Conservation (phyloP, 495 filamentous ascomycete species). For the Evansstolkia leycettana region DNA sequence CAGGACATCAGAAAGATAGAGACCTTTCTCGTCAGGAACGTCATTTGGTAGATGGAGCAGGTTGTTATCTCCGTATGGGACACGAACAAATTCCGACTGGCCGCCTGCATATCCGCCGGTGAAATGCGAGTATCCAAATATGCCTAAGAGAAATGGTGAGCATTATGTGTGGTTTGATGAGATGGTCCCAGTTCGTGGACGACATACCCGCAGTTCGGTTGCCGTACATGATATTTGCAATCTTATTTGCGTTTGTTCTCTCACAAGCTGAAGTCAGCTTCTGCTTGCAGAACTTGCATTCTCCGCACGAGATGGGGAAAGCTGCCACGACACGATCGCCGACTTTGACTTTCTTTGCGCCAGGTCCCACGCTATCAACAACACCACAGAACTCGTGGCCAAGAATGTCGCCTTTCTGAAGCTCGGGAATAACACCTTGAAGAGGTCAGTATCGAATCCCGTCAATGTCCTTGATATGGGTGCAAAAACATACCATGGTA, state of each 20-base stretch:
- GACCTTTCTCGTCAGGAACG: constrained; percentile 77
- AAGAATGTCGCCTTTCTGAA: constrained; percentile 76
- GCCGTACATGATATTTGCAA: constrained; percentile 62
- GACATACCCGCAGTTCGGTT: constrained; percentile 54
- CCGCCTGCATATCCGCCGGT: constrained; percentile 84
- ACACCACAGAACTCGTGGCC: constrained; percentile 85
- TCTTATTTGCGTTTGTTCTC: constrained; percentile 59
- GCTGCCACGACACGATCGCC: constrained; percentile 75
- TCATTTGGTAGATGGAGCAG: constrained; percentile 66
- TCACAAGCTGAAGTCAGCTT: constrained; percentile 70
- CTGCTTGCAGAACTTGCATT: constrained; percentile 68
- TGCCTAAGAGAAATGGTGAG: constrained; percentile 14
- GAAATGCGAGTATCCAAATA: constrained; percentile 49
- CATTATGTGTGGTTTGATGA: too few relatives aligned
- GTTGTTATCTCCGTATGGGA: constrained; percentile 75
- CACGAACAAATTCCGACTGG: constrained; percentile 78
- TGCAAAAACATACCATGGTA: constrained; percentile 41
- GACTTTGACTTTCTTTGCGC: constrained; percentile 41
- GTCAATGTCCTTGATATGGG: neutral
- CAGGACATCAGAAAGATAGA: constrained; percentile 75
- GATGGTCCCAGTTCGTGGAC: too few relatives aligned
- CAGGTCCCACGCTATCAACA: constrained; percentile 57
- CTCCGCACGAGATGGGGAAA: constrained; percentile 66
- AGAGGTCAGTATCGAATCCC: neutral
- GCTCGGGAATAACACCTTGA: constrained; percentile 47